These are phyloP conservation scores for Zygotorulaspora florentina DNA, from an alignment of 805 yeast species.

Conservation along the genomic window DNA sequence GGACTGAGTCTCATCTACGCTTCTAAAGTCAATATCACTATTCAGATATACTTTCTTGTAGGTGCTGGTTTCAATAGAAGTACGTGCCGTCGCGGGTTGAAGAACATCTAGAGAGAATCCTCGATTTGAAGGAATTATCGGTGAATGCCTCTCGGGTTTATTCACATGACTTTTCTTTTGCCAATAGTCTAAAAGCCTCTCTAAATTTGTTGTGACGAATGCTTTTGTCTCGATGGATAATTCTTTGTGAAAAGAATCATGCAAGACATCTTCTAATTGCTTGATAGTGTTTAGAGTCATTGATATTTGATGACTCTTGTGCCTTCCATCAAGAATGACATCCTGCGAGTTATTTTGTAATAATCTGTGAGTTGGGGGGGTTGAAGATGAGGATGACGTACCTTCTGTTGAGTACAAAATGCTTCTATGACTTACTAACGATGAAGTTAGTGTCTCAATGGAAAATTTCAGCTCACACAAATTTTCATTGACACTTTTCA, in stretches of 20 bases:
- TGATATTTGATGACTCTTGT: slow-evolving; percentile 2
- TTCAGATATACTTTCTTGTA: slow-evolving; percentile 5
- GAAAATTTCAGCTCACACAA: slow-evolving; percentile 7
- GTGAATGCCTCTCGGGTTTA: background rate
- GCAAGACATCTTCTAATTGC: slow-evolving; percentile 7
- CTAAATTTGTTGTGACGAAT: slow-evolving; percentile 15
- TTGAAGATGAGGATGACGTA: background rate
- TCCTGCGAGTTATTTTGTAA: background rate
- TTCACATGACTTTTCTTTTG: slow-evolving; percentile 1
- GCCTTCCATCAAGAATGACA: background rate
- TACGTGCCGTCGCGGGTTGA: background rate
- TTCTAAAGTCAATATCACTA: slow-evolving; percentile 14
- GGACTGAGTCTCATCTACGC: slow-evolving; percentile 15
- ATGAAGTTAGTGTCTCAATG: slow-evolving; percentile 4
- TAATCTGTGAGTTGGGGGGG: background rate
- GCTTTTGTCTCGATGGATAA: slow-evolving; percentile 3
- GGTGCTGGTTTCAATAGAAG: slow-evolving; percentile 3
- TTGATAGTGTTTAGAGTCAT: slow-evolving; percentile 6
- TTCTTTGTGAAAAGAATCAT: slow-evolving; percentile 5
- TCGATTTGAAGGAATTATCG: slow-evolving; percentile 8
- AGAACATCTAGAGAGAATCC: slow-evolving; percentile 26
- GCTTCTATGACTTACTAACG: slow-evolving; percentile 5
- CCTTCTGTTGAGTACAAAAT: slow-evolving; percentile 2
- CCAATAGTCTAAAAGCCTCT: slow-evolving; percentile 7
- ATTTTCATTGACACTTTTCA: slow-evolving; percentile 6